Evolutionary conservation across 345 rosid genomes (phyloP), one percentile per base, ranked within the genome.

Genomic region (Citropsis articulata): DNA sequence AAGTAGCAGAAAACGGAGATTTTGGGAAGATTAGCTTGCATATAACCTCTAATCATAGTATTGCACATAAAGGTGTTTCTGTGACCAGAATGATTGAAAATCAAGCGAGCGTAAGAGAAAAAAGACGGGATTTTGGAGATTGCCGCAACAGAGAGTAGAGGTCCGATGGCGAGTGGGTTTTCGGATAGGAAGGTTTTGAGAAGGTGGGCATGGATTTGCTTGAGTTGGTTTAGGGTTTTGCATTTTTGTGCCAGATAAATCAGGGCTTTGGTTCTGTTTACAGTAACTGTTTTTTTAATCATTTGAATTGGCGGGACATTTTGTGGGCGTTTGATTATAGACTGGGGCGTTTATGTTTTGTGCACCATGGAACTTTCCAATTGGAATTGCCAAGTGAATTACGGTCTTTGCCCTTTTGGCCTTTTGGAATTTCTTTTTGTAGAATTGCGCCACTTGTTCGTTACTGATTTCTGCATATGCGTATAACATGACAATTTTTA

Each of bases 1-100:
- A 77, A 36, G 66, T 84, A 81, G 56, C 80, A 79, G 21, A 77
- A 73, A 63, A 84, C 73, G 1, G 83, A 67, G 27, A 45, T n/a
- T 24, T 38, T 50, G 6, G 77, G 83, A 61, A 74, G 77, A 38
- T 61, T 66, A 35, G 77, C 60, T 4, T 79, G 85, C 24, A 82
- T 72, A 35, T 72, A 77, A 28, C 83, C 83, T 77, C 85, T 79
- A 48, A 84, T 73, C 81, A 82, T 82, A 7, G 79, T 45, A 27
- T 84, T 84, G 77, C 76, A 84, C 81, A 84, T 77, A 70, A 79
- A 84, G n/a, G 85, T 77, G 75, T 82, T 84, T 63, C 61, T 70
- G 50, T 59, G 56, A 74, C 56, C 14, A 38, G 61, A 10, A 16
- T 74, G 71, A 13, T 69, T 14, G 77, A 84, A 84, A 66, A 84